A percentile compares a stretch with the other conserved stretches of the same genome.
Conservation (phyloP, 2,329 filamentous ascomycete genomes). For the Aspergillus glaucus region DNA sequence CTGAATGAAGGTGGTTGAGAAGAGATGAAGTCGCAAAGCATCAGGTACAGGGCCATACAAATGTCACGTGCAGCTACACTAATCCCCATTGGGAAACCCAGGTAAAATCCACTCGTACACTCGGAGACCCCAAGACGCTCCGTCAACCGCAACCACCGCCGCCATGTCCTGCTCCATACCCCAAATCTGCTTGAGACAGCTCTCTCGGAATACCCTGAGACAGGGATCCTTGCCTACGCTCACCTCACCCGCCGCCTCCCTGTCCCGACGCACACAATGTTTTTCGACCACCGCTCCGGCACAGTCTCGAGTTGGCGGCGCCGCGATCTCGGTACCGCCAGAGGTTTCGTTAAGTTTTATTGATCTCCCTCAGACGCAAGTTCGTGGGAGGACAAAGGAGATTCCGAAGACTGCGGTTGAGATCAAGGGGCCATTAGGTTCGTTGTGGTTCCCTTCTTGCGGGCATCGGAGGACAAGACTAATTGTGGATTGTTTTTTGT, state of each 20-base stretch:
- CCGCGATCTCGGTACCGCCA: slow-evolving; percentile 71
- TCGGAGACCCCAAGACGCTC: slow-evolving; percentile 17
- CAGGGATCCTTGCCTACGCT: slow-evolving; percentile 60
- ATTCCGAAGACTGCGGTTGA: slow-evolving; percentile 60
- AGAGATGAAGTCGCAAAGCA: not conserved
- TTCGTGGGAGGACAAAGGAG: slow-evolving; percentile 56
- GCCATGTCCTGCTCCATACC: slow-evolving; percentile 61
- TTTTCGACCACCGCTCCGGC: slow-evolving; percentile 67
- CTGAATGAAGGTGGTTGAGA: not conserved
- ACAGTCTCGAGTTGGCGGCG: slow-evolving; percentile 78
- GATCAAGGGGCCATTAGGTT: slow-evolving; percentile 74
- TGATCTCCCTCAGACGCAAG: slow-evolving; percentile 55
- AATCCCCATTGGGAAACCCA: slow-evolving; percentile 14
- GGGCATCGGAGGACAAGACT: not conserved
- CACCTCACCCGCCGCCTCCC: slow-evolving; percentile 63
- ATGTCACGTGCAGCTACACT: slow-evolving; percentile 14
- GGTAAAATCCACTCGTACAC: slow-evolving; percentile 27
- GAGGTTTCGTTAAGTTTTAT: slow-evolving; percentile 69
- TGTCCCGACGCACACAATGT: slow-evolving; percentile 37
- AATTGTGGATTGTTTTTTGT: not conserved
- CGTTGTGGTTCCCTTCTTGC: slow-evolving; percentile 17
- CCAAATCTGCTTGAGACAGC: slow-evolving; percentile 55
- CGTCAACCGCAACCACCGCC: slow-evolving; percentile 16
- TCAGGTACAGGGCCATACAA: not conserved
- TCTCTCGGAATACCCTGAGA: slow-evolving; percentile 43